Conservation (phyloP, 371 early-diverging fungal genomes). For the Chytridium lagenaria region DNA sequence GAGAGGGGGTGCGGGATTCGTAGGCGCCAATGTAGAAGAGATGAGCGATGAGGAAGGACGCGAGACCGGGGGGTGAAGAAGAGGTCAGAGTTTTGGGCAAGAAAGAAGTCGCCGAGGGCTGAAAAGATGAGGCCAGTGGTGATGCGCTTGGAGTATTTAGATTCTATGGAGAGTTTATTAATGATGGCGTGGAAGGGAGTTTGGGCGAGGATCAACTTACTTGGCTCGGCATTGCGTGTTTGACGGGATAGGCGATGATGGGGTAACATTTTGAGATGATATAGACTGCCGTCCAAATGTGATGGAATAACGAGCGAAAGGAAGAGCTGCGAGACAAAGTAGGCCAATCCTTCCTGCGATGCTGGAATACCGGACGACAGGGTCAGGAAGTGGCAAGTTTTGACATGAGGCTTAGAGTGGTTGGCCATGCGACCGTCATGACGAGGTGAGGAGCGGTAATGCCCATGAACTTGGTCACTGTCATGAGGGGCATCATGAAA, state of each 20-base stretch:
- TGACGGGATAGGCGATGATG: background rate
- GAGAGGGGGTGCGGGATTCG: background rate
- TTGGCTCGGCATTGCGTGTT: background rate
- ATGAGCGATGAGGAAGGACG: conserved; percentile 7
- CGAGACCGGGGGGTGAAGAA: background rate
- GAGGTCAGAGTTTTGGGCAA: background rate
- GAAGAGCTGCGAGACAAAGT: too few relatives aligned
- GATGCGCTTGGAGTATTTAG: background rate
- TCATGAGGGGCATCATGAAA: background rate
- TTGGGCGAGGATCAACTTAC: background rate
- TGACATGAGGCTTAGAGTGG: too few relatives aligned
- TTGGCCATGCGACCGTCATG: background rate
- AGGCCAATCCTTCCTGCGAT: too few relatives aligned
- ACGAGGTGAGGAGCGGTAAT: background rate
- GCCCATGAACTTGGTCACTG: background rate
- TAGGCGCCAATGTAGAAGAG: conserved; percentile 1
- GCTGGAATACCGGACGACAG: too few relatives aligned
- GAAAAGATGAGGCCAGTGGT: background rate
- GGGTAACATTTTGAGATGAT: background rate
- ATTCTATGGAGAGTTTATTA: conserved; percentile 1
- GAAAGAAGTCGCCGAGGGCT: background rate
- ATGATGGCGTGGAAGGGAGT: background rate
- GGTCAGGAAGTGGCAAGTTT: too few relatives aligned
- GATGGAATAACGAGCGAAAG: background rate
- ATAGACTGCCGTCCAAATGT: background rate